These are phyloP conservation scores for Coemansia sp. DNA, from an alignment of 192 early-diverging fungal species.

Conservation along the genomic window DNA sequence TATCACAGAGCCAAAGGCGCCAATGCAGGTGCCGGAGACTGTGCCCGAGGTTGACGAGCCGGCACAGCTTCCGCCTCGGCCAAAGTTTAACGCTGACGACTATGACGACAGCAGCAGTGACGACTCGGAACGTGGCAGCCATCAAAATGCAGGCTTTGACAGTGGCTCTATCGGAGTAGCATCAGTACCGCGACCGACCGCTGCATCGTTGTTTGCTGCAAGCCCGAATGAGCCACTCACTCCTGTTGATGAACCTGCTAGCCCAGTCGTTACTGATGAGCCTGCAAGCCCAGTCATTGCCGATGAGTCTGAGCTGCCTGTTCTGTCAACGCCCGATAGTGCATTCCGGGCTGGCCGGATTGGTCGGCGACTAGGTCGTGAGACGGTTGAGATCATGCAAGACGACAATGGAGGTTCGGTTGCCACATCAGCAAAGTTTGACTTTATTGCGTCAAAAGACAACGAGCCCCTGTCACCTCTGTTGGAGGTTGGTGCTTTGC, in stretches of 20 bases:
- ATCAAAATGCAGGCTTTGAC: slow-evolving; percentile 16
- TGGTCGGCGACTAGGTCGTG: slow-evolving; percentile 46
- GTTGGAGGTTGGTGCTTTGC: slow-evolving; percentile 1
- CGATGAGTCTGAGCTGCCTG: not conserved
- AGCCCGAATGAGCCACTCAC: not conserved
- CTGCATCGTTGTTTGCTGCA: slow-evolving; percentile 29
- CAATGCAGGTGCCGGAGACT: slow-evolving; percentile 10
- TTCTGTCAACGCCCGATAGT: slow-evolving; percentile 4
- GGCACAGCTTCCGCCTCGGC: not conserved
- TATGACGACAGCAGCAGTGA: not conserved
- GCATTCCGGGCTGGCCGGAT: slow-evolving; percentile 21
- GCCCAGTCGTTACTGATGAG: not conserved
- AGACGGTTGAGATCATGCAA: slow-evolving; percentile 27
- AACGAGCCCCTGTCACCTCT: not conserved
- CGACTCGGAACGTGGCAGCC: slow-evolving; percentile 4
- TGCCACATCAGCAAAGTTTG: slow-evolving; percentile 1
- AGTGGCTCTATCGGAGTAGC: slow-evolving; percentile 21
- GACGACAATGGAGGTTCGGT: slow-evolving; percentile 18
- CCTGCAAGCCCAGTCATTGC: not conserved
- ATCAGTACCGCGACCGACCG: slow-evolving; percentile 25
- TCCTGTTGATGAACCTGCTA: not conserved
- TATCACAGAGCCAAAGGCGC: slow-evolving; percentile 10
- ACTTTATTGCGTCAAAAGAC: not conserved
- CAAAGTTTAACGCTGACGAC: not conserved
- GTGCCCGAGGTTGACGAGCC: slow-evolving; percentile 14